A percentile compares a stretch with the other conserved stretches of the same genome.
Conservation (phyloP, 1,284 basidiomycete species). For the Microbotryomycetes sp. region DNA sequence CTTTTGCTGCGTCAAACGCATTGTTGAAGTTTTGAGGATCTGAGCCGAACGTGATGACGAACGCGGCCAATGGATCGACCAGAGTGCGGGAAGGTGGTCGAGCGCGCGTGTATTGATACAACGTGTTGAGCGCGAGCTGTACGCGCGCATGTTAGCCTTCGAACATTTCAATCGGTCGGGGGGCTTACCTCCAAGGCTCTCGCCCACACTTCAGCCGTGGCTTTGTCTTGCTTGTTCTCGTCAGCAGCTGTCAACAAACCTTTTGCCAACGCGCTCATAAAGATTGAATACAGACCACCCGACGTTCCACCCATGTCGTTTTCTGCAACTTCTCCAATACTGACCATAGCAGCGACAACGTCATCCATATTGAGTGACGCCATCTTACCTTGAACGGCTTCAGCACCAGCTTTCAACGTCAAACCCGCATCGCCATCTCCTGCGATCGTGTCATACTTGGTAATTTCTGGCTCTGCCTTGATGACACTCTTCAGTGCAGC, state of each 20-base stretch:
- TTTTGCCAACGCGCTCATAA: conserved; percentile 76
- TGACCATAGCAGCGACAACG: conserved; percentile 58
- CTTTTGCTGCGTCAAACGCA: conserved; percentile 59
- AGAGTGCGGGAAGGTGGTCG: conserved; percentile 84
- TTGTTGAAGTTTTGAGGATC: conserved; percentile 47
- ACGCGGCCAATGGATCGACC: conserved; percentile 82
- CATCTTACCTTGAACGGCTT: conserved; percentile 43
- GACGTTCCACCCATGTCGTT: conserved; percentile 87
- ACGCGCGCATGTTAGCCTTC: neutral
- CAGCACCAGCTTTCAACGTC: conserved; percentile 68
- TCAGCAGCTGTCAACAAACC: conserved; percentile 51
- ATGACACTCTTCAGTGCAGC: conserved; percentile 65
- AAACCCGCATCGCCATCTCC: conserved; percentile 56
- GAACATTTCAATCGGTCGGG: no score
- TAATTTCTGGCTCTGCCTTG: conserved; percentile 77
- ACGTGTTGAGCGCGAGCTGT: conserved; percentile 55
- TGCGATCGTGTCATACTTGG: conserved; percentile 74
- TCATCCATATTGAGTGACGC: conserved; percentile 51
- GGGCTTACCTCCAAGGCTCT: conserved; percentile 49
- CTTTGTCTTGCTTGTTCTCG: conserved; percentile 40
- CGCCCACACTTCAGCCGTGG: conserved; percentile 58
- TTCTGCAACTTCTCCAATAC: conserved; percentile 66
- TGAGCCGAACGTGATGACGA: conserved; percentile 53
- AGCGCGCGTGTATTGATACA: conserved; percentile 83
- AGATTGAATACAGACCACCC: conserved; percentile 86